These are phyloP conservation scores for Lentinus brumalis DNA, from an alignment of 768 basidiomycete genomes.

Conservation along the genomic window DNA sequence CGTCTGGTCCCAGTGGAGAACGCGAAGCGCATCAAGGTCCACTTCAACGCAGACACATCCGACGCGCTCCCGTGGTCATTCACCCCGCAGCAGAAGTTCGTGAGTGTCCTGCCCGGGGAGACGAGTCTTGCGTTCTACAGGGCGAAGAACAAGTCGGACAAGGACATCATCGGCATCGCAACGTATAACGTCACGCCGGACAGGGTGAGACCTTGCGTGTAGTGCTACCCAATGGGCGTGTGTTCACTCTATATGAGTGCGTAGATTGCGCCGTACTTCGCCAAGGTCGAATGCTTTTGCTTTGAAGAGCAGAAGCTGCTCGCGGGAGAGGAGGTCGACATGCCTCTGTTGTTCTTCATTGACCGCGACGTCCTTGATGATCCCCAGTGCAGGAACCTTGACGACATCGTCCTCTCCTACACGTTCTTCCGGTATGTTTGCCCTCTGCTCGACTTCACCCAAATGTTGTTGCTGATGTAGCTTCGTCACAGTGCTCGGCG, in stretches of 20 bases:
- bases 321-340: conserved; percentile 95
- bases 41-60: conserved; percentile 92
- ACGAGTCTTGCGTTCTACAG: conserved; percentile 96
- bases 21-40: conserved; percentile 82
- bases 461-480: not conserved
- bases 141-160: conserved; percentile 80
- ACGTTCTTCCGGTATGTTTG: conserved; percentile 89
- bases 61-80: conserved; percentile 94
- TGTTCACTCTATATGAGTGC: not conserved
- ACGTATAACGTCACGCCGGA: conserved; percentile 99
- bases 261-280: conserved; percentile 98
- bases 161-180: conserved; percentile 96
- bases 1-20: conserved; percentile 76
- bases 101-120: conserved; percentile 92
- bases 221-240: not conserved
- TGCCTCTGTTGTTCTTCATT: conserved; percentile 98
- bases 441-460: not conserved
- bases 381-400: conserved; percentile 80
- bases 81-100: conserved; percentile 85
- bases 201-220: conserved; percentile 58
- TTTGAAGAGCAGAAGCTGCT: conserved; percentile 97
- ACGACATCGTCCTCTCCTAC: conserved; percentile 93
- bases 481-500: conserved; percentile 67
- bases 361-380: conserved; percentile 97
- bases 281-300: conserved; percentile 99